Evolutionary conservation across 805 yeast genomes (phyloP).

Genomic region (Candida quercuum): DNA sequence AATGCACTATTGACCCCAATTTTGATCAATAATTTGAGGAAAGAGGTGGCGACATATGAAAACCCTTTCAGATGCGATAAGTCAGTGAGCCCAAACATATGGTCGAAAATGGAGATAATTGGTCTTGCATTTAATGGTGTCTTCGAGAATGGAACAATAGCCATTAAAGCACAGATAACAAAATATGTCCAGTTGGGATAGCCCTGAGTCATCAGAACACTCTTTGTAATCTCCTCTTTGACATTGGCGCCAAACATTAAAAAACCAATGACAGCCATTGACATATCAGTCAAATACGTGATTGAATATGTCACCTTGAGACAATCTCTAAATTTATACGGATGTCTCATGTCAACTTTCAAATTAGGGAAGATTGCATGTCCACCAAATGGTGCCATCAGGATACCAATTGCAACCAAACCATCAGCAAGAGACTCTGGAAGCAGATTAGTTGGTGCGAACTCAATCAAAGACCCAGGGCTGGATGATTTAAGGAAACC

Average conservation of each 20-base stretch:
- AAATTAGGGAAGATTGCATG: constrained; percentile 77
- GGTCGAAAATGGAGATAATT: constrained; percentile 64
- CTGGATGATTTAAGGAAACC: constrained; percentile 55
- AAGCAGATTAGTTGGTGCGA: constrained; percentile 62
- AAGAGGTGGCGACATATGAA: constrained; percentile 17
- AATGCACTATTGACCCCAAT: constrained; percentile 49
- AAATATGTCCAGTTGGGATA: constrained; percentile 61
- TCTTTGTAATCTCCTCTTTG: constrained; percentile 72
- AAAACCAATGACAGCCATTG: constrained; percentile 63
- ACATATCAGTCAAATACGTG: constrained; percentile 52
- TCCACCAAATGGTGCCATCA: constrained; percentile 82
- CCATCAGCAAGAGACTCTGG: constrained; percentile 50
- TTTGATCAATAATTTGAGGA: constrained; percentile 20
- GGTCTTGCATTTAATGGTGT: constrained; percentile 83
- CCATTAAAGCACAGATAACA: constrained; percentile 61
- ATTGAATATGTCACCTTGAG: constrained; percentile 54
- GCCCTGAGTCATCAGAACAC: constrained; percentile 56
- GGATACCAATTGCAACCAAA: constrained; percentile 58
- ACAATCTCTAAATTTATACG: constrained; percentile 48
- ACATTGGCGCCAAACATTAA: constrained; percentile 76
- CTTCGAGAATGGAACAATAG: constrained; percentile 80
- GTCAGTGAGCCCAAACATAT: constrained; percentile 32
- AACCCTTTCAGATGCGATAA: constrained; percentile 16
- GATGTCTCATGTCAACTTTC: constrained; percentile 67
- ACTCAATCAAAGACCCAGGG: constrained; percentile 71